Percentiles rank a stretch among this genome's conserved stretches.
Evolutionary conservation across 345 rosid species (phyloP).

Genomic region (Eucalyptus grandis): DNA sequence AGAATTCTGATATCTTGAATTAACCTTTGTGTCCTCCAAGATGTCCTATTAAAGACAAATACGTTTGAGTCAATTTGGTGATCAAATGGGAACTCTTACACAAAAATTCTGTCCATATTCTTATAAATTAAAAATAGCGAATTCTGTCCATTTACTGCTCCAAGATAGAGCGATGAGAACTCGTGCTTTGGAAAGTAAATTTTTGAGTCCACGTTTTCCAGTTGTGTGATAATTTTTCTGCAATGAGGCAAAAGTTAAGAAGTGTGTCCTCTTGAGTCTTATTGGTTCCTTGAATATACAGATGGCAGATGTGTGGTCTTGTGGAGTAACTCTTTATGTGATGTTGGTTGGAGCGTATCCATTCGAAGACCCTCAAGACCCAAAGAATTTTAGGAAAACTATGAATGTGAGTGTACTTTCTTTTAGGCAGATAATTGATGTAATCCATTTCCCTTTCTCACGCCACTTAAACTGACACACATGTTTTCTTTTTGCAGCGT

Average conservation of each 20-base stretch:
- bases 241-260: not conserved
- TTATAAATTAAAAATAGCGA: not conserved
- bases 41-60: not conserved
- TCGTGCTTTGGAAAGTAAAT: not conserved
- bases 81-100: not conserved
- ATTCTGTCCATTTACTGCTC: not conserved
- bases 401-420: slow-evolving; percentile 9
- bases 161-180: not conserved
- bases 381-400: slow-evolving; percentile 33
- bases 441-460: not conserved
- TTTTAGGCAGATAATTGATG: not conserved
- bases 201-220: not conserved
- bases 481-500: not conserved
- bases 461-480: not conserved
- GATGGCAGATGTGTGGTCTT: slow-evolving; percentile 50
- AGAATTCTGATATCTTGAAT: not conserved
- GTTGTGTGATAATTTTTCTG: not conserved
- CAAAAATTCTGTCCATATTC: not conserved
- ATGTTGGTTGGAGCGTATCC: slow-evolving; percentile 49
- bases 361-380: slow-evolving; percentile 34
- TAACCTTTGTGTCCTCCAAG: not conserved
- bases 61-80: not conserved
- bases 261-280: not conserved
- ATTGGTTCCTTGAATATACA: not conserved
- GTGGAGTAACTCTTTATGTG: slow-evolving; percentile 42